Base-by-base conservation (phyloP, 257 asterid species). In the Solanum paucissectum region DNA sequence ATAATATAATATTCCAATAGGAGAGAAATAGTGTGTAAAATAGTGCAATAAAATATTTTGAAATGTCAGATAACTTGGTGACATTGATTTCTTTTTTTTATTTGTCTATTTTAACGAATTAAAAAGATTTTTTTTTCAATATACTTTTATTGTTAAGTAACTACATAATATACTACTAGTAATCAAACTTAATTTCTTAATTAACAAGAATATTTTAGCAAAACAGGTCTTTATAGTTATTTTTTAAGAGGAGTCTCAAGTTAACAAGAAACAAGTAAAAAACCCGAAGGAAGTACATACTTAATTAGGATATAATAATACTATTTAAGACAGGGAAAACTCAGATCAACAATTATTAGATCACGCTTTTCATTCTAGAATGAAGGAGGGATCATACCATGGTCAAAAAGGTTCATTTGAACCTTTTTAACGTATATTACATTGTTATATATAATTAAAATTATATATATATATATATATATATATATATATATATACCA, bases 181-280 rank as follows among this genome's bases (percentile, higher is more conserved):
- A 69, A 27, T 32, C n/a, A 32, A 69, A 69, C 12, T 29, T 29
- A 69, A 14, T 27, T 12, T 27, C 18, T 68, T 69, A 69, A 12
- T 7, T 69, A 6, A 29, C 9, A 69, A 1, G 18, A 69, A 13
- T 12, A 4, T 1, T 69, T 29, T 69, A 29, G 38, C 7, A 69
- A 29, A 29, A 29, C 1, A 1, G 4, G 18, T 1, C 6, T 13
- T 12, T 29, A 68, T 1, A 1, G 2, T 1, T 68, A 12, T 1
- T 27, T 25, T 29, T 68, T 0, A 69, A 1, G 16, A 7, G 0
- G 0, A 4, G 3, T 29, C 12, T 69, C 10, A 12, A 27, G 1
- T 68, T 27, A 6, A 27, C 4, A 27, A 62, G 0, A 4, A 0
- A 62, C 0, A 27, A 1, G 1, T 68, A 68, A 68, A 10, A 64